A percentile compares a stretch with the other conserved stretches of the same genome.
Evolutionary conservation across 1,284 basidiomycete genomes (phyloP).

Genomic region (Phenoliferia sp.): DNA sequence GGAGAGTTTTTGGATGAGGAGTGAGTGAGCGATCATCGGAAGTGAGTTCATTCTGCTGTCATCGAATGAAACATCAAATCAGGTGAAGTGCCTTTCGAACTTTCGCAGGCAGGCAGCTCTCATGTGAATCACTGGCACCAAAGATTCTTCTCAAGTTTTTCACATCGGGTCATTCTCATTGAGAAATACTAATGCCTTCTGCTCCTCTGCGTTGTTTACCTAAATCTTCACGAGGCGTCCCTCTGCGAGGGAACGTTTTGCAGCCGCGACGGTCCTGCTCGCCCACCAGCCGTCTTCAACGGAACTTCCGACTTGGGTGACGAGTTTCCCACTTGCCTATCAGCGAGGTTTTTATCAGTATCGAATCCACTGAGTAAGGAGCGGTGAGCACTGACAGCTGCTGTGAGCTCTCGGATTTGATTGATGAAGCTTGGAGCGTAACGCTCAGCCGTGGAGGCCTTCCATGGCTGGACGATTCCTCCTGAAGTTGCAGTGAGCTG

Average conservation of each 20-base stretch:
- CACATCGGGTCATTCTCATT: too few species aligned
- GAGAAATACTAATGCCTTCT: too few species aligned
- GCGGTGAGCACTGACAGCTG: neutral
- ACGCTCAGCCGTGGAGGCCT: neutral
- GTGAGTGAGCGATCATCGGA: too few species aligned
- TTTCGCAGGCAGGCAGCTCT: too few species aligned
- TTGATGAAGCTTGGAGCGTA: neutral
- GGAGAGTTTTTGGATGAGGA: neutral
- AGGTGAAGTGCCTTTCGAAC: too few species aligned
- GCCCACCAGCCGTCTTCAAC: neutral
- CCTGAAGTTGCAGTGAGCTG: neutral
- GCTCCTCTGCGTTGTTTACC: neutral
- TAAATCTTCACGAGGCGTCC: neutral
- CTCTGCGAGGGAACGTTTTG: neutral
- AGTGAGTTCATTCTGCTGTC: too few species aligned
- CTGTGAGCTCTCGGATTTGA: neutral
- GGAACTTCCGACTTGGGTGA: neutral
- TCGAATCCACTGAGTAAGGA: neutral
- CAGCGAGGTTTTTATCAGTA: neutral
- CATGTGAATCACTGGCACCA: too few species aligned
- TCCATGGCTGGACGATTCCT: neutral
- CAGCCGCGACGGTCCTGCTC: neutral
- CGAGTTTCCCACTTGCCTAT: neutral
- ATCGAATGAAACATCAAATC: too few species aligned
- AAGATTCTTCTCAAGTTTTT: too few species aligned